Base-by-base conservation (phyloP, 306 rosid genomes). In the Gleditsia sinensis region DNA sequence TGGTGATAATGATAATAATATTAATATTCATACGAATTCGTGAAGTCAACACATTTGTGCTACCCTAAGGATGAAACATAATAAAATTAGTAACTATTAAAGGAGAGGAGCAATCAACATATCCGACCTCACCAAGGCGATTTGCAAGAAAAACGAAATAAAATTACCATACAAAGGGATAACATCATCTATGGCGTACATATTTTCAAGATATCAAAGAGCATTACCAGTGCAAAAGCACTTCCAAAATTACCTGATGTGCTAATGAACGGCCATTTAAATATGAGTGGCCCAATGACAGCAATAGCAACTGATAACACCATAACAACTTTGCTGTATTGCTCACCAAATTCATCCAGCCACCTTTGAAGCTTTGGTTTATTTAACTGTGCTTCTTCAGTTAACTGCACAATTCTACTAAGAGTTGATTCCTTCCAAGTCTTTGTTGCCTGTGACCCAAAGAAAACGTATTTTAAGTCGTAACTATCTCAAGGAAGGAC, bases 271-370 rank as follows among this genome's bases (percentile, higher is more conserved):
- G 99, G 97, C 97, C 99, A 92, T 84, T 94, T 94, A 83, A 94
- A 94, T 67, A 94, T 37, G 53, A 92, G 86, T 70, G 97, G 96
- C 67, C 99, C 97, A 73, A 92, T 71, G 69, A 94, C 80, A 71
- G 99, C 99, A 75, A 94, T 58, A 37, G 95, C 90, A 48, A 90
- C 61, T 42, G 99, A 92, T 81, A 94, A 79, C 71, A 92, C 91
- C 74, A 94, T 89, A 75, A 94, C 99, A 75, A 87, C 89, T 87
- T 88, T 88, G 89, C 99, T 94, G 87, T 92, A 94, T 27, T 74
- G 88, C 81, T 94, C 99, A 28, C 99, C 97, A 83, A 92, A 94
- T 81, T 94, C 95, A 78, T 94, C 96, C 66, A 94, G 85, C 99
- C 99, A 94, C 84, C 99, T 90, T 82, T 94, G 93, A 83, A 92